Conservation (phyloP, 768 basidiomycete genomes). For the Termitomyces sp. region DNA sequence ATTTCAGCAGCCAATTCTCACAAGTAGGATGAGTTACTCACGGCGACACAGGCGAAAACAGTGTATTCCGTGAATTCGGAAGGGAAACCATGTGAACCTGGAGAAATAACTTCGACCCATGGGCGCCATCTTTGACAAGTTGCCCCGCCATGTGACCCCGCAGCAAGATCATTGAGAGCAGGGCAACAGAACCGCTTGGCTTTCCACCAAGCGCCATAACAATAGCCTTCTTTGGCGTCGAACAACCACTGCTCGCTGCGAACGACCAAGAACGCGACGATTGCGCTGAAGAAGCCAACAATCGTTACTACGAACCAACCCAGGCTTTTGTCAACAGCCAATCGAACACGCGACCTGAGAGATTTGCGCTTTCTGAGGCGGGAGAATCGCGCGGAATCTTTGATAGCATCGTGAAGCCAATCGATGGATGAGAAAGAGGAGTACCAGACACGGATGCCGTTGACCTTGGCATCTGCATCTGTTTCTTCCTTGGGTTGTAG, state of each 20-base stretch:
- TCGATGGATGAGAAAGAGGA: conserved; percentile 89
- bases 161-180: conserved; percentile 18
- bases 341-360: conserved; percentile 57
- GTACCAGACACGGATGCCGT: conserved; percentile 90
- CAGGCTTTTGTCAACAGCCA: conserved; percentile 69
- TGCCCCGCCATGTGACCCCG: conserved; percentile 18
- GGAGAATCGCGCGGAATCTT: conserved; percentile 82
- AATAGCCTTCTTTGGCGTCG: conserved; percentile 91
- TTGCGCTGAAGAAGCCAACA: conserved; percentile 81
- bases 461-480: conserved; percentile 62
- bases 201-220: conserved; percentile 62
- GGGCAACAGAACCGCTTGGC: conserved; percentile 85
- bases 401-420: conserved; percentile 96
- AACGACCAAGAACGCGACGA: conserved; percentile 84
- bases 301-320: conserved; percentile 91
- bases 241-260: conserved; percentile 87
- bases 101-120: conserved; percentile 63
- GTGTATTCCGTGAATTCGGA: conserved; percentile 58
- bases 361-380: conserved; percentile 70
- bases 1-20: background rate
- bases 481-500: conserved; percentile 32
- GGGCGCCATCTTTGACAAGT: conserved; percentile 67
- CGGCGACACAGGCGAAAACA: conserved; percentile 74
- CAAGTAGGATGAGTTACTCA: conserved; percentile 37
- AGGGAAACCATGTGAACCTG: conserved; percentile 27